Conservation (phyloP, 139 green algal species). For the Chlamydomonas sp. region DNA sequence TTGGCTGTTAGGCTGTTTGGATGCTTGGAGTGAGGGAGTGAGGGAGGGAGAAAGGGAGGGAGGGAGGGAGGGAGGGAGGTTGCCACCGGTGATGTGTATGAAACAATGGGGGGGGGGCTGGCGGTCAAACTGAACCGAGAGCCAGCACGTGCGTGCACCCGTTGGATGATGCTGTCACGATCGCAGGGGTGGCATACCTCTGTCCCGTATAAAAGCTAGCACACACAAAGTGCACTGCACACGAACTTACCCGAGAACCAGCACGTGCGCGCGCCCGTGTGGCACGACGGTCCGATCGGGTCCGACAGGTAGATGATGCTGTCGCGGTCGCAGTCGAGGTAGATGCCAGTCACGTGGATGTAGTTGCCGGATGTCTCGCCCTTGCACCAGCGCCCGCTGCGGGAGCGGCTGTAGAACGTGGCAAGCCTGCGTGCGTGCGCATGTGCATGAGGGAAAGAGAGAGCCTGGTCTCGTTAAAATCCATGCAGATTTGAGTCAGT, state of each 20-base stretch:
- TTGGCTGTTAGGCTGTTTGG: no score
- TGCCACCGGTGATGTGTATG: no score
- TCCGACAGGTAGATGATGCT: constrained; percentile 88
- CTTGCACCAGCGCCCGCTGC: constrained; percentile 93
- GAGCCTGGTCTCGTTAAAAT: neutral
- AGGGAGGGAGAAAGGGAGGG: no score
- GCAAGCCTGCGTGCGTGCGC: constrained; percentile 54
- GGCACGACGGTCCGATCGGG: constrained; percentile 81
- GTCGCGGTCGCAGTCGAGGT: constrained; percentile 88
- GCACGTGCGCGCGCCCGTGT: constrained; percentile 88
- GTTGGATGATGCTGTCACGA: neutral
- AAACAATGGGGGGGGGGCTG: neutral
- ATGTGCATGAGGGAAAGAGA: neutral
- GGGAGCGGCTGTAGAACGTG: constrained; percentile 92
- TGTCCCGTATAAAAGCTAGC: neutral
- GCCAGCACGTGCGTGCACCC: neutral
- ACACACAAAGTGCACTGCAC: neutral
- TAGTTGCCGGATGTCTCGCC: constrained; percentile 93
- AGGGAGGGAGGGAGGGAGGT: no score
- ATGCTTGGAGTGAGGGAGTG: no score
- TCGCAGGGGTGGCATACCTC: neutral
- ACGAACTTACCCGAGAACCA: constrained; percentile 25
- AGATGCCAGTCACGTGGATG: constrained; percentile 61
- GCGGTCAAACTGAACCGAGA: no score
- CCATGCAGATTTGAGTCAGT: no score